Evolutionary conservation across 257 asterid species (phyloP).

Genomic region (Capsicum pubescens): DNA sequence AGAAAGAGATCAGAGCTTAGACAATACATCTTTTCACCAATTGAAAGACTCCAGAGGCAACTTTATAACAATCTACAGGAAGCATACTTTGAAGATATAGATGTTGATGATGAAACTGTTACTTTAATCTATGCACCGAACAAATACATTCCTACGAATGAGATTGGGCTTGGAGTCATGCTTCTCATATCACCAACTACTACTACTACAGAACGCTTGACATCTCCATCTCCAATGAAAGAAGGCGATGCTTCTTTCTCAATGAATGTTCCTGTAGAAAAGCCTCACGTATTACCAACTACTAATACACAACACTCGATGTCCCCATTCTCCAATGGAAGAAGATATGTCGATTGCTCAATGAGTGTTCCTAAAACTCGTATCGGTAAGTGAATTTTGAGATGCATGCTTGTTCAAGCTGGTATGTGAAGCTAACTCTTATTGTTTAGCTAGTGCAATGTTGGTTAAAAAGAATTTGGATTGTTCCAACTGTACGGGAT

Average conservation of each 20-base stretch:
- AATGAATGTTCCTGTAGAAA: not conserved
- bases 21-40: conserved; percentile 38
- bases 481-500: not conserved
- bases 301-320: no score
- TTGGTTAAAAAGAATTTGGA: not conserved
- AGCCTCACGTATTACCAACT: no score
- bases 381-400: conserved; percentile 21
- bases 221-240: not conserved
- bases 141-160: conserved; percentile 43
- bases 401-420: not conserved
- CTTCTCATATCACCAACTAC: conserved; percentile 26
- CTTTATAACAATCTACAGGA: conserved; percentile 28
- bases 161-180: conserved; percentile 60
- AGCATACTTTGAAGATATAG: not conserved
- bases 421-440: not conserved
- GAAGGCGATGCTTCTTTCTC: not conserved
- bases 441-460: not conserved
- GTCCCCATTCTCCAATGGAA: not conserved
- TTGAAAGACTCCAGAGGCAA: conserved; percentile 39
- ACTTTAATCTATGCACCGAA: conserved; percentile 41
- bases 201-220: conserved; percentile 21
- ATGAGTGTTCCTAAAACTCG: conserved; percentile 39
- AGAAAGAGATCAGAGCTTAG: conserved; percentile 47
- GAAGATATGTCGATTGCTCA: not conserved
- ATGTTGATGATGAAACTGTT: conserved; percentile 30